Percentiles rank a stretch among this genome's conserved stretches.
These are phyloP conservation scores for Erodium trifolium DNA, from an alignment of 441 rosid species.

Conservation along the genomic window DNA sequence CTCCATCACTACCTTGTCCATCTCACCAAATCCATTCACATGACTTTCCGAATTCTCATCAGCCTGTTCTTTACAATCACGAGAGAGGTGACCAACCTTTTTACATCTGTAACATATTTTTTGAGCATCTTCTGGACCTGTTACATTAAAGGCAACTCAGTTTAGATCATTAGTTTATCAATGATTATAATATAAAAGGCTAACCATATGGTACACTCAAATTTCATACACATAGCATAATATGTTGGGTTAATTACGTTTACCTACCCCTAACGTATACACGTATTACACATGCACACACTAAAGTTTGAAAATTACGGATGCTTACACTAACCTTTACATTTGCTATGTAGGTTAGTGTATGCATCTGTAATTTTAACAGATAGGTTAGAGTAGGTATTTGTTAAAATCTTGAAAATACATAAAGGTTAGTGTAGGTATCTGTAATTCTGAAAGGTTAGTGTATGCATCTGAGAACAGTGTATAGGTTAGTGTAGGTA, in stretches of 20 bases:
- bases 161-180: background rate
- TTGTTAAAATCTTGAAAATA: no score
- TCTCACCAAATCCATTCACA: slow-evolving; percentile 32
- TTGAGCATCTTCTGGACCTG: slow-evolving; percentile 57
- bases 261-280: no score
- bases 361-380: no score
- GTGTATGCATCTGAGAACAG: no score
- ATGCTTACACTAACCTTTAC: no score
- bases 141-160: background rate
- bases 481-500: no score
- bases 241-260: background rate
- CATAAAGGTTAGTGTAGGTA: no score
- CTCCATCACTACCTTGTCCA: slow-evolving; percentile 76
- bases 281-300: no score
- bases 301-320: no score
- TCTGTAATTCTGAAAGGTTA: no score
- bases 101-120: slow-evolving; percentile 90
- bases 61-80: slow-evolving; percentile 66
- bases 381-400: no score
- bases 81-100: slow-evolving; percentile 73
- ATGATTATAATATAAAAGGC: background rate
- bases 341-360: no score
- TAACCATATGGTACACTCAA: background rate
- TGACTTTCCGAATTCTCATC: slow-evolving; percentile 30
- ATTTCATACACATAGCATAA: background rate